Evolutionary conservation across 2,329 filamentous ascomycete species (phyloP), one percentile per base, ranked within the genome.

Genomic region (Diaporthe vaccinii): DNA sequence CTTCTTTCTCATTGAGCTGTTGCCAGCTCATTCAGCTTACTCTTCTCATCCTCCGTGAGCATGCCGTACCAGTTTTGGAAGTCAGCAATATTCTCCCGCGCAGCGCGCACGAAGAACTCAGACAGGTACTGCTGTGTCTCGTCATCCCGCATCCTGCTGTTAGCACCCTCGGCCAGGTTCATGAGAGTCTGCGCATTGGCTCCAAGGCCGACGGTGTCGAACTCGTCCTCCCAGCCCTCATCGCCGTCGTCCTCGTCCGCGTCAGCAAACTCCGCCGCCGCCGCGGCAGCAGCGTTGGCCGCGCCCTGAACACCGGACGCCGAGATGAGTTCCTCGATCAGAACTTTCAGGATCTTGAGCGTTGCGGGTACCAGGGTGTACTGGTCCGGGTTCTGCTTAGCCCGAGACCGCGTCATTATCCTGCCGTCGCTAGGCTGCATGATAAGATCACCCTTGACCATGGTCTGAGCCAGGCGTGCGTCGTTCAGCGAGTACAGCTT

Each of bases 281-380:
- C 87, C 0, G 91, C 91, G 0, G 91, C 89, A 0, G 91, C 92
- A 0, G 91, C 90, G 2, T 91, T 90, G 1, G 92, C 87, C 69
- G 91, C 89, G 67, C 86, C 86, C 76, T 87, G 85, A n/a, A 86
- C 85, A 34, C 94, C 95, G 6, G 94, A 93, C 2, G 95, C 95
- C 0, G 94, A 95, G 8, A 94, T 88, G 4, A 99, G 91, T 85
- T 99, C 97, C 81, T 98, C 95, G 62, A 98, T 93, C 12, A 99
- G 91, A 5, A 98, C 93, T 87, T 99, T 99, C 84, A 98, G 86
- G 76, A 99, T 98, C 86, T 99, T 99, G 81, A 99, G 89, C 1
- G 95, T 93, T 0, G 96, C 96, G 0, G 96, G 91, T 75, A 99
- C 92, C 76, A 94, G 91, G 8, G 95, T 98, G 86, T 93, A 98